Evolutionary conservation across 495 filamentous ascomycete species (phyloP).

Genomic region (Talaromyces liani): DNA sequence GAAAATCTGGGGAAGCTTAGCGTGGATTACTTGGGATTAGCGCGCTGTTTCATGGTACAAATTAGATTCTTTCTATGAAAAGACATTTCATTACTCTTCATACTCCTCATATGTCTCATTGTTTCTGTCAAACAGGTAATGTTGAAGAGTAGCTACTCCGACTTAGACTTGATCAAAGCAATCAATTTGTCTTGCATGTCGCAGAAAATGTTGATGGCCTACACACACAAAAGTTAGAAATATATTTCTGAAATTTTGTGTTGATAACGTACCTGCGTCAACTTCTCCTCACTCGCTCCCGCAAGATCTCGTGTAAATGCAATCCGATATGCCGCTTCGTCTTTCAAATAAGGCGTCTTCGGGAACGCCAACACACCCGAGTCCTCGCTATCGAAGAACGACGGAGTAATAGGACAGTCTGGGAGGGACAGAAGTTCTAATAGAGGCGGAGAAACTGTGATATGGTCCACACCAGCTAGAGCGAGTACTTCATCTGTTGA

Average conservation of each 20-base stretch:
- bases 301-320: conserved; percentile 41
- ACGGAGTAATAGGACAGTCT: conserved; percentile 19
- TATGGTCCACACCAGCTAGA: conserved; percentile 49
- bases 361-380: conserved; percentile 8
- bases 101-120: neutral
- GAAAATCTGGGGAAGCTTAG: conserved; percentile 5
- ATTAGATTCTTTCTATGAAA: neutral
- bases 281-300: conserved; percentile 44
- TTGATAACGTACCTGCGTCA: conserved; percentile 34
- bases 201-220: conserved; percentile 55
- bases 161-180: conserved; percentile 25
- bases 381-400: conserved; percentile 26
- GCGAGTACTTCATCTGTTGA: conserved; percentile 47
- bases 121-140: too few species aligned
- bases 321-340: conserved; percentile 38
- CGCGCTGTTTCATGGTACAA: neutral
- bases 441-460: conserved; percentile 49
- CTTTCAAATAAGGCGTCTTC: conserved; percentile 25
- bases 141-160: neutral
- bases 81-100: neutral
- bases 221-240: neutral
- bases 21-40: neutral
- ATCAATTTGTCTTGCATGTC: conserved; percentile 51
- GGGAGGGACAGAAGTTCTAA: conserved; percentile 38
- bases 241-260: neutral